Base-by-base conservation (phyloP, 441 rosid genomes). In the Geranium incanum region DNA sequence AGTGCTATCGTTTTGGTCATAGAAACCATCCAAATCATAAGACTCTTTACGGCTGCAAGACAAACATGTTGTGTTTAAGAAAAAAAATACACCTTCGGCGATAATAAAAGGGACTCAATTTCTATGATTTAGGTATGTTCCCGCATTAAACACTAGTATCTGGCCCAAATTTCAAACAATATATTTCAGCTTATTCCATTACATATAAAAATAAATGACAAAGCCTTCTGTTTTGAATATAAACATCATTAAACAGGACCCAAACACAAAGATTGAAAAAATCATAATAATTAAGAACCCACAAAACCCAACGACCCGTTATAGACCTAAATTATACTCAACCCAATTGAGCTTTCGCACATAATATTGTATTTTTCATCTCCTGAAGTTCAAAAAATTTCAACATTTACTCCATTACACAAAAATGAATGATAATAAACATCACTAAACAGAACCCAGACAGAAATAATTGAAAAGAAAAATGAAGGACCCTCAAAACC, bases 1-100 rank as follows among this genome's bases (percentile, higher is more conserved):
- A 60, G 39, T 75, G 21, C 63, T 66, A 55, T 75, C 71, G 6
- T 70, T 48, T 9, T 68, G 68, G 18, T 60, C 73, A 12, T 75
- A 71, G 64, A 65, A 75, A 65, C 67, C 52, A 15, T 71, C 69
- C 60, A 70, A 59, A 57, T 67, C 71, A 68, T 63, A 67, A 15
- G 71, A 36, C 48, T 75, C 78, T 5, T 39, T 75, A 33, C 60
- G 66, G n/a, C 74, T 67, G 78, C 74, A 71, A 36, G 36, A 59
- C 6, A 45, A 38, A n/a, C 6, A 55, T 9, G 43, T 21, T 19
- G 1, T 13, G 8, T 59, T 12, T 45, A 45, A 43, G 11, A 11
- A 43, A 45, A 45, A 2, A 45, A 45, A 45, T 45, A 11, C 52
- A 45, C 12, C 9, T 45, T 9, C 4, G 12, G n/a, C 11, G 52